phyloP scores from a whole-genome alignment of 2,329 filamentous ascomycete species.

The Claviceps sp. region DNA sequence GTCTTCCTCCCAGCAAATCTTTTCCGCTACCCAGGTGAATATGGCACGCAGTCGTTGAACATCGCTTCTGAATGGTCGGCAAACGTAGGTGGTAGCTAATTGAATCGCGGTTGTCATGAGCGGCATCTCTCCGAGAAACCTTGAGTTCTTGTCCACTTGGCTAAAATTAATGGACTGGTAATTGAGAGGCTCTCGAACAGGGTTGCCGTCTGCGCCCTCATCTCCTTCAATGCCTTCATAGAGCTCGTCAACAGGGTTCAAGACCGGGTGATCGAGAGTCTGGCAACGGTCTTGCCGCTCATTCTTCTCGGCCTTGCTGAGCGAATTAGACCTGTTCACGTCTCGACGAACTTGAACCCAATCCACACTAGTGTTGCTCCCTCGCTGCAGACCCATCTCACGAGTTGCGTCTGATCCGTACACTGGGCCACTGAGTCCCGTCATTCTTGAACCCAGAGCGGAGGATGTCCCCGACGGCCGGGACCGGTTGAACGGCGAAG shows the following conservation, averaged over 20 bases:
- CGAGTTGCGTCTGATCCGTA: slow-evolving; percentile 39
- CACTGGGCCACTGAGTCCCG: slow-evolving; percentile 21
- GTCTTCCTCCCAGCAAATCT: slow-evolving; percentile 90
- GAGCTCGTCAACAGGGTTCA: slow-evolving; percentile 82
- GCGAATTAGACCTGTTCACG: slow-evolving; percentile 86
- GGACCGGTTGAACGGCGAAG: slow-evolving; percentile 29
- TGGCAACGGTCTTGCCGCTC: slow-evolving; percentile 83
- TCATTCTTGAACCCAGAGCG: slow-evolving; percentile 31
- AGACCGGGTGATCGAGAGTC: slow-evolving; percentile 81
- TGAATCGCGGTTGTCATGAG: slow-evolving; percentile 69
- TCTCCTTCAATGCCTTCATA: slow-evolving; percentile 78
- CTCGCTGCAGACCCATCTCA: slow-evolving; percentile 56
- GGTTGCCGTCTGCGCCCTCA: slow-evolving; percentile 72
- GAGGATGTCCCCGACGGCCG: slow-evolving; percentile 20
- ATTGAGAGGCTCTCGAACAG: slow-evolving; percentile 70
- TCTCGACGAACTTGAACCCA: slow-evolving; percentile 98
- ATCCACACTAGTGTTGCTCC: slow-evolving; percentile 41
- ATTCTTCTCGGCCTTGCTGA: slow-evolving; percentile 74
- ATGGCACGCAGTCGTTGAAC: slow-evolving; percentile 87
- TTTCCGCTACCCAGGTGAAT: slow-evolving; percentile 95
- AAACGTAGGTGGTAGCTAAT: slow-evolving; percentile 82
- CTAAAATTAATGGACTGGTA: slow-evolving; percentile 67
- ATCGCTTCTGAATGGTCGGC: slow-evolving; percentile 85
- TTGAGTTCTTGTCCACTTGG: slow-evolving; percentile 89
- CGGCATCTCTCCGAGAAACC: slow-evolving; percentile 75